Conservation (phyloP, 2,329 filamentous ascomycete genomes). For the Penicillium italicum region DNA sequence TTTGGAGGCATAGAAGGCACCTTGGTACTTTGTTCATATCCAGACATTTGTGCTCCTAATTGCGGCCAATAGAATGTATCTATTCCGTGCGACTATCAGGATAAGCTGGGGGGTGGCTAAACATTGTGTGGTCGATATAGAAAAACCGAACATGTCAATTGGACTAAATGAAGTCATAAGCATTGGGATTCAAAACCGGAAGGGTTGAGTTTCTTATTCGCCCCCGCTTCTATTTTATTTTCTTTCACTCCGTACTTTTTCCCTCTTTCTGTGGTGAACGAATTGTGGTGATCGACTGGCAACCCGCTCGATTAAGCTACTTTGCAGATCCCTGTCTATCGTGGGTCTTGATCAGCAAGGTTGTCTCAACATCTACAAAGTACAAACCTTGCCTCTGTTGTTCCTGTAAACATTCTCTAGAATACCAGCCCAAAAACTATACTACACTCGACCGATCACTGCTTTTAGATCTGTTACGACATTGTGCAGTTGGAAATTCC, state of each 20-base stretch:
- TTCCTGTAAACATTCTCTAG: not conserved
- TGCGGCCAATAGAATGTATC: not conserved
- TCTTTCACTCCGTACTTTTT: not conserved
- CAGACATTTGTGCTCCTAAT: not conserved
- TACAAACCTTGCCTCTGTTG: not conserved
- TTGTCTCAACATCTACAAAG: not conserved
- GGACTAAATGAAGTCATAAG: not conserved
- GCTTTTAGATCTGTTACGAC: not conserved
- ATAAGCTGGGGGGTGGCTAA: not conserved
- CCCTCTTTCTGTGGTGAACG: not conserved
- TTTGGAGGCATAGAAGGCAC: not conserved
- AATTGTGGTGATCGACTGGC: constrained; percentile 11
- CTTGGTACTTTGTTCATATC: not conserved
- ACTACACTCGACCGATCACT: too few relatives aligned
- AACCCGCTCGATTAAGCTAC: constrained; percentile 12
- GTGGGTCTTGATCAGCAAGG: constrained; percentile 1
- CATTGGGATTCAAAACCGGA: not conserved
- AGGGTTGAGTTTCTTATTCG: not conserved
- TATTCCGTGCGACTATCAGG: not conserved
- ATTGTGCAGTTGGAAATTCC: not conserved
- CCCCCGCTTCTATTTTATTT: not conserved
- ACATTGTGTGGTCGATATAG: not conserved
- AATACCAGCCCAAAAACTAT: not conserved
- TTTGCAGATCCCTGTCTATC: constrained; percentile 11
- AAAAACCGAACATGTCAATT: not conserved